These are phyloP conservation scores for Camellia oleifera DNA, from an alignment of 179 eudicot genomes.

Conservation along the genomic window DNA sequence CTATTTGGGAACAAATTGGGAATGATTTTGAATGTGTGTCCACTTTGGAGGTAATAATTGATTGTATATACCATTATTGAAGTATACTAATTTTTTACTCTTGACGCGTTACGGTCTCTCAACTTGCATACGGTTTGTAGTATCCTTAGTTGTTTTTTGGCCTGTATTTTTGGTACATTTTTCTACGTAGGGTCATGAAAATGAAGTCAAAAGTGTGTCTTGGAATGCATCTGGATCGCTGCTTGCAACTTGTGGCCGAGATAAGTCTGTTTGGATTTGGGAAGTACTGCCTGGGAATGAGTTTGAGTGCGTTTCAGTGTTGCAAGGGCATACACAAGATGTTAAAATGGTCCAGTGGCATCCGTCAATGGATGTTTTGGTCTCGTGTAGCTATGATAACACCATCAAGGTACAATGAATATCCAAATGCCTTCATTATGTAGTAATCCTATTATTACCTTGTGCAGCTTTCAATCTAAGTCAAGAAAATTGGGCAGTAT, in stretches of 20 bases:
- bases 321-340: slow-evolving; percentile 93
- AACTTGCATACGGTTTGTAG: background rate
- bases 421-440: background rate
- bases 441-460: background rate
- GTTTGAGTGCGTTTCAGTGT: slow-evolving; percentile 66
- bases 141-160: background rate
- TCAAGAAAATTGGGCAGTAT: background rate
- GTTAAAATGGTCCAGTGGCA: slow-evolving; percentile 98
- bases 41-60: slow-evolving; percentile 63
- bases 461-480: slow-evolving; percentile 7
- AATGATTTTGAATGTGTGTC: slow-evolving; percentile 79
- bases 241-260: slow-evolving; percentile 88
- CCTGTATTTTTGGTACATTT: background rate
- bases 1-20: slow-evolving; percentile 75
- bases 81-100: background rate
- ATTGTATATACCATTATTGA: background rate
- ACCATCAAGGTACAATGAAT: slow-evolving; percentile 61
- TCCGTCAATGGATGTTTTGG: slow-evolving; percentile 64
- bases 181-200: slow-evolving; percentile 75
- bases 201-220: slow-evolving; percentile 90
- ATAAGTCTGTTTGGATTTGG: slow-evolving; percentile 95
- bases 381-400: slow-evolving; percentile 94
- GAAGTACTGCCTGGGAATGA: slow-evolving; percentile 71
- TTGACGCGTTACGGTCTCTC: background rate
- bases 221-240: slow-evolving; percentile 85